Evolutionary conservation across 2,329 filamentous ascomycete genomes (phyloP).

Genomic region (Pseudogymnoascus sp.): DNA sequence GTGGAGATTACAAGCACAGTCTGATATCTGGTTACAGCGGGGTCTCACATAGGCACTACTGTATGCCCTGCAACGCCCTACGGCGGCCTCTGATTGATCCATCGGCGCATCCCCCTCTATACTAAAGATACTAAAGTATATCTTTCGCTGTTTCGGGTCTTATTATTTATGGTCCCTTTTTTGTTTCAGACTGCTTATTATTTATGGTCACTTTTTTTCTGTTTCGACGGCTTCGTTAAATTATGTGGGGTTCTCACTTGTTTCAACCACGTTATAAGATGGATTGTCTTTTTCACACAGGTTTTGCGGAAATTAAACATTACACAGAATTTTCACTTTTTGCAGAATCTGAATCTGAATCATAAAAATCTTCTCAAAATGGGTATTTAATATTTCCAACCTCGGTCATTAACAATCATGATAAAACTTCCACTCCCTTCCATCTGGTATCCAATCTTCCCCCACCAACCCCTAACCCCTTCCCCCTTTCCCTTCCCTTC

Average conservation of each 20-base stretch:
- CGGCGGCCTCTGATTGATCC: not conserved
- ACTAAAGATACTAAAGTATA: not conserved
- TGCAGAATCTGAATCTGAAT: not conserved
- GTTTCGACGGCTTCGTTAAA: not conserved
- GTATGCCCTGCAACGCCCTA: not conserved
- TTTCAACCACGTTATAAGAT: not conserved
- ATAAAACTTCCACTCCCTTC: not conserved
- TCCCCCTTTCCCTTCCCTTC: no score
- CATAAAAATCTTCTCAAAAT: not conserved
- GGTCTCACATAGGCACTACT: not conserved
- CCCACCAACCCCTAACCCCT: slow-evolving; percentile 33
- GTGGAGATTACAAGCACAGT: not conserved
- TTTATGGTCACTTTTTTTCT: not conserved
- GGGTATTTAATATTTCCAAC: not conserved
- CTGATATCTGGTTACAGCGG: slow-evolving; percentile 1
- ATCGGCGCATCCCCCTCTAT: not conserved
- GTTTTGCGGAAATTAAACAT: not conserved
- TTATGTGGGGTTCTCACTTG: not conserved
- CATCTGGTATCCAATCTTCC: not conserved
- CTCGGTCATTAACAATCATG: not conserved
- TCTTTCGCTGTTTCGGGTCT: not conserved
- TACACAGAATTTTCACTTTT: not conserved
- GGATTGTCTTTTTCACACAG: not conserved
- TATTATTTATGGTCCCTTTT: not conserved
- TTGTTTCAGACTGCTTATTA: not conserved